Base-by-base conservation (phyloP, 106 monocot species). In the Phalaenopsis equestris region DNA sequence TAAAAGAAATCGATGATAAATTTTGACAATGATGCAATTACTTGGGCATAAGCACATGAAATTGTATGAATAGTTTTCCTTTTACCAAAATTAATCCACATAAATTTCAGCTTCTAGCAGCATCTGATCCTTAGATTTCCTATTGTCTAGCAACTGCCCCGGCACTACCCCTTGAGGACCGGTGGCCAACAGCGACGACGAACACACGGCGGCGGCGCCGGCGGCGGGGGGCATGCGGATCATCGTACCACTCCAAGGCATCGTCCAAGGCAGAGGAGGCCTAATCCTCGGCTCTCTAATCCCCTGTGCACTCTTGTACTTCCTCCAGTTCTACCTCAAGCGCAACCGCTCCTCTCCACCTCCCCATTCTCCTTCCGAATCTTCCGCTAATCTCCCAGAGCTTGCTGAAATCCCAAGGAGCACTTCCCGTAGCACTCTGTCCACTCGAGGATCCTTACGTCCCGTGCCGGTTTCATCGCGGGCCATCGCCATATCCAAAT, bases 271-370 rank as follows among this genome's bases (percentile, higher is more conserved):
- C 64, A 80, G 92, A n/a, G 86, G 89, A 47, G 92, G 92, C 72
- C 79, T 92, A 16, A 82, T 92, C 10, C 89, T 89, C 42, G 92
- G 92, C 47, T 84, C 92, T 23, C 57, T 89, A 80, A 88, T 92
- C 84, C 92, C 92, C 80, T 92, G 92, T 79, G 92, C 92, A 8
- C 92, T 92, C 78, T 90, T 89, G 78, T 92, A 92, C 82, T 84
- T 89, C 86, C 79, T 89, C 82, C 92, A 92, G 75, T 67, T 89
- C 47, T 90, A 92, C 84, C 83, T 92, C 84, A 92, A 88, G 78
- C 47, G 70, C 83, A 72, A 70, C 49, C 73, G 78, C 85, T 65
- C 56, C 77, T 56, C 84, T 77, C 18, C 74, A 24, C 12, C 81
- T 17, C 47, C 80, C 1, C 72, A 82, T 21, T 81, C 90, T 11